phyloP scores from a whole-genome alignment of 306 rosid genomes.

The Acacia acuminata region DNA sequence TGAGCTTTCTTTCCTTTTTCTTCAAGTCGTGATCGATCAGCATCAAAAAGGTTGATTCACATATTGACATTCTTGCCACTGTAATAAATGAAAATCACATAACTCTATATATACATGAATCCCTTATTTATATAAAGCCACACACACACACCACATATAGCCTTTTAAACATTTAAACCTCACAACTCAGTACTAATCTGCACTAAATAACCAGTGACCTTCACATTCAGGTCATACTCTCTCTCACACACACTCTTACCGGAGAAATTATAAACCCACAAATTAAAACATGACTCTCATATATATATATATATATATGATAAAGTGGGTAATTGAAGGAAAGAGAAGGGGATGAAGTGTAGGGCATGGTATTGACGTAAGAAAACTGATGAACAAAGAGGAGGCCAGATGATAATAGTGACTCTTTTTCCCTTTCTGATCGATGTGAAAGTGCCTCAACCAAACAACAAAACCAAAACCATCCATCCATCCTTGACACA shows the following conservation, averaged over 20 bases:
- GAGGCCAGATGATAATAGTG: constrained; percentile 36
- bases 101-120: not conserved
- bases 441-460: constrained; percentile 37
- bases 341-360: constrained; percentile 45
- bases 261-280: not conserved
- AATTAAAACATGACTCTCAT: constrained; percentile 9
- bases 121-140: not conserved
- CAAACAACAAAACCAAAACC: constrained; percentile 44
- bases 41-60: not conserved
- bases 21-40: not conserved
- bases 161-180: not conserved
- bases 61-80: not conserved
- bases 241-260: not conserved
- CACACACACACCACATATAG: not conserved
- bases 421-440: constrained; percentile 28
- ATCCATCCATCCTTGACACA: constrained; percentile 38
- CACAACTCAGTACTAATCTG: not conserved
- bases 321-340: constrained; percentile 14
- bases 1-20: not conserved
- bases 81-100: not conserved
- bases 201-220: constrained; percentile 1
- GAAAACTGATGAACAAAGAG: constrained; percentile 29
- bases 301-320: not conserved
- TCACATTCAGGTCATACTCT: not conserved
- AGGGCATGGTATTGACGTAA: constrained; percentile 49